phyloP scores from a whole-genome alignment of 1,139 yeast species.

The Lodderomyces theae region DNA sequence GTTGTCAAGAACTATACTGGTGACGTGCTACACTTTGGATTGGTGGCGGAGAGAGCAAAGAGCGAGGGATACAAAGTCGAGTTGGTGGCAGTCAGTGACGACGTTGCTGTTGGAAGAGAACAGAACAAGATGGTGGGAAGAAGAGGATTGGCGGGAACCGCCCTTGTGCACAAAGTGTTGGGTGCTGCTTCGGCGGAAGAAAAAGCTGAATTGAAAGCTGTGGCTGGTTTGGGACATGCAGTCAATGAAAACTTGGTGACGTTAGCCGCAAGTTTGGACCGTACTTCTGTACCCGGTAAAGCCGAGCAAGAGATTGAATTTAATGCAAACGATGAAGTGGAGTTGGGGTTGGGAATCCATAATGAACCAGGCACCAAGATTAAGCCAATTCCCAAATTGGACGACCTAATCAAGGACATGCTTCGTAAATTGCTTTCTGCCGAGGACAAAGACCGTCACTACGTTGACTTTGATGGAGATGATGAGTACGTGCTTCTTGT shows the following conservation, averaged over 20 bases:
- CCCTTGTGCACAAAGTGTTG: slow-evolving; percentile 77
- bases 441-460: slow-evolving; percentile 65
- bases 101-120: slow-evolving; percentile 84
- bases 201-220: slow-evolving; percentile 35
- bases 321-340: slow-evolving; percentile 58
- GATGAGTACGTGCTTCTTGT: slow-evolving; percentile 71
- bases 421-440: slow-evolving; percentile 51
- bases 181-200: slow-evolving; percentile 61
- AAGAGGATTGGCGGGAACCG: slow-evolving; percentile 90
- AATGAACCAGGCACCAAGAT: slow-evolving; percentile 85
- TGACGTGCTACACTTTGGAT: slow-evolving; percentile 86
- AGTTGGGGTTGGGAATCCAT: slow-evolving; percentile 93
- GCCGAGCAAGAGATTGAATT: slow-evolving; percentile 46
- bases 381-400: slow-evolving; percentile 69
- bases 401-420: slow-evolving; percentile 52
- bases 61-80: slow-evolving; percentile 71
- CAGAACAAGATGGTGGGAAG: slow-evolving; percentile 91
- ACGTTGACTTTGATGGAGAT: slow-evolving; percentile 55
- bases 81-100: slow-evolving; percentile 77
- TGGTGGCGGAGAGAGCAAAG: slow-evolving; percentile 85
- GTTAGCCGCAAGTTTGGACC: slow-evolving; percentile 85
- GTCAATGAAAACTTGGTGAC: slow-evolving; percentile 72
- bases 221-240: slow-evolving; percentile 63
- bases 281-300: slow-evolving; percentile 86
- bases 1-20: slow-evolving; percentile 93